These are phyloP conservation scores for Termitomyces sp. DNA, from an alignment of 768 basidiomycete species.

Conservation along the genomic window DNA sequence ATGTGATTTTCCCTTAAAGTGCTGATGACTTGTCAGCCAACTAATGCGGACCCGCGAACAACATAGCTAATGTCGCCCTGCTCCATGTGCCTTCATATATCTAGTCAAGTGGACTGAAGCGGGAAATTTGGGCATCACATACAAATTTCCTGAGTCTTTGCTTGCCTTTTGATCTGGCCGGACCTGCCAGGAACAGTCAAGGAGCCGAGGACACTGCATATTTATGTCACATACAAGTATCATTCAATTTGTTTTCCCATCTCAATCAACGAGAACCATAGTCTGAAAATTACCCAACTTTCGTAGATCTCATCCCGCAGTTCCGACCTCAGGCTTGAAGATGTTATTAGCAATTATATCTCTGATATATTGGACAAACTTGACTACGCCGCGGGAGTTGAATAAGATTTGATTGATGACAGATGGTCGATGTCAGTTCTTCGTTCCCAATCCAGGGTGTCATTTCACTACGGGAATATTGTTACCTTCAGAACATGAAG, in stretches of 20 bases:
- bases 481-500: not conserved
- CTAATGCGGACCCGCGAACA: not conserved
- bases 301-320: not conserved
- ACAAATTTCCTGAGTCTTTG: not conserved
- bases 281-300: not conserved
- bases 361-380: not conserved
- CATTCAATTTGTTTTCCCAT: constrained; percentile 5
- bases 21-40: not conserved
- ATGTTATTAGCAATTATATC: not conserved
- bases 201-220: not conserved
- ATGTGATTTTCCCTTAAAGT: not conserved
- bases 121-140: not conserved
- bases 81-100: not conserved
- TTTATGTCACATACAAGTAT: not conserved
- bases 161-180: not conserved
- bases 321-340: not conserved
- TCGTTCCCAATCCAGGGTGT: not conserved
- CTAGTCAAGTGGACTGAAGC: not conserved
- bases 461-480: not conserved
- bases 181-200: not conserved
- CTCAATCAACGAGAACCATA: not conserved
- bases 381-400: not conserved
- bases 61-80: not conserved
- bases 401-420: not conserved
- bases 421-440: not conserved